Conservation (phyloP, 306 rosid genomes). For the apple (Malus domestica) region ASM211411v1 NC_041797.1:16126501-16127000, state of each 20-base stretch:
- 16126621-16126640: no score
- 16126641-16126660: no score
- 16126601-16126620: constrained; percentile 1
- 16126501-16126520: constrained; percentile 85
- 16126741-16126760: not conserved
- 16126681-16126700: no score
- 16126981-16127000: constrained; percentile 92
- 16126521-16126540: constrained; percentile 96
- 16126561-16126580: constrained; percentile 64
- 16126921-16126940: constrained; percentile 77
- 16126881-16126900: constrained; percentile 67
- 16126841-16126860: not conserved
- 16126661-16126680: no score
- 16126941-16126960: constrained; percentile 95
- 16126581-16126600: not conserved
- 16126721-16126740: not conserved
- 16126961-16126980: constrained; percentile 99
- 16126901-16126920: constrained; percentile 82
- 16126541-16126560: constrained; percentile 78
- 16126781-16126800: not conserved
- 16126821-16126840: not conserved
- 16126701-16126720: no score
- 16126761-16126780: not conserved
- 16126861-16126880: constrained; percentile 1
- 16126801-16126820: not conserved